A percentile compares a stretch with the other conserved stretches of the same genome.
phyloP scores from a whole-genome alignment of 768 basidiomycete genomes.

The Rhodosporidiobolus odoratus region DNA sequence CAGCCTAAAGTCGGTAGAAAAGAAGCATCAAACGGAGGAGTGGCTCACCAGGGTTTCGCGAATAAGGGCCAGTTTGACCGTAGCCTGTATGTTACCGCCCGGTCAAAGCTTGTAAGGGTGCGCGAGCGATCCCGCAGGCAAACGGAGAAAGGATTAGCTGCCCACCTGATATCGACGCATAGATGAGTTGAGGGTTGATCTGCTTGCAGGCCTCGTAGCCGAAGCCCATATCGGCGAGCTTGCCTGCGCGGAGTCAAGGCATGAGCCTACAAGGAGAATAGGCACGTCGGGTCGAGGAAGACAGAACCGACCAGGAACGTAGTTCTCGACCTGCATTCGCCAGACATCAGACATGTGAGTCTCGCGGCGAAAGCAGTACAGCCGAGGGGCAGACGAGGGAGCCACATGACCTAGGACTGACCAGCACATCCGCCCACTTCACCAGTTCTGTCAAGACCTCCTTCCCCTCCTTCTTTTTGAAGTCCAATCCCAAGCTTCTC shows the following conservation, averaged over 20 bases:
- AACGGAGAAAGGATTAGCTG: slow-evolving; percentile 12
- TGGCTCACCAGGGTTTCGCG: slow-evolving; percentile 63
- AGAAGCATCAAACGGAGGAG: too few species aligned
- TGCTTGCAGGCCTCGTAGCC: slow-evolving; percentile 74
- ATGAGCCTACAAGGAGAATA: too few species aligned
- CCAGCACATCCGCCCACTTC: slow-evolving; percentile 70
- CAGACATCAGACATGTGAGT: neutral
- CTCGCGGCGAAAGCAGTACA: too few species aligned
- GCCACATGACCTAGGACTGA: too few species aligned
- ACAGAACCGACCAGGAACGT: slow-evolving; percentile 23
- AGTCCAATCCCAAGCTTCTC: slow-evolving; percentile 79
- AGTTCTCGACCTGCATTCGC: slow-evolving; percentile 32
- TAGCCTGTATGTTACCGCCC: slow-evolving; percentile 62
- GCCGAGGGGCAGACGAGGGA: neutral
- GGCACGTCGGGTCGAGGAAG: neutral
- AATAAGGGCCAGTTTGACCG: slow-evolving; percentile 84
- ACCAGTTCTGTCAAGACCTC: slow-evolving; percentile 69
- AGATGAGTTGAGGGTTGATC: slow-evolving; percentile 75
- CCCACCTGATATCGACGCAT: slow-evolving; percentile 80
- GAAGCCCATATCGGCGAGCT: slow-evolving; percentile 74
- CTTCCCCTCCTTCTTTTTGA: slow-evolving; percentile 71
- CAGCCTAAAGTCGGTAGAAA: slow-evolving; percentile 1
- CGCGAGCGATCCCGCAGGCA: neutral
- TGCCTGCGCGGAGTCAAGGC: slow-evolving; percentile 49
- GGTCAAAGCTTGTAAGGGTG: neutral